Base-by-base conservation (phyloP, 768 basidiomycete species). In the Clavulina sp. region DNA sequence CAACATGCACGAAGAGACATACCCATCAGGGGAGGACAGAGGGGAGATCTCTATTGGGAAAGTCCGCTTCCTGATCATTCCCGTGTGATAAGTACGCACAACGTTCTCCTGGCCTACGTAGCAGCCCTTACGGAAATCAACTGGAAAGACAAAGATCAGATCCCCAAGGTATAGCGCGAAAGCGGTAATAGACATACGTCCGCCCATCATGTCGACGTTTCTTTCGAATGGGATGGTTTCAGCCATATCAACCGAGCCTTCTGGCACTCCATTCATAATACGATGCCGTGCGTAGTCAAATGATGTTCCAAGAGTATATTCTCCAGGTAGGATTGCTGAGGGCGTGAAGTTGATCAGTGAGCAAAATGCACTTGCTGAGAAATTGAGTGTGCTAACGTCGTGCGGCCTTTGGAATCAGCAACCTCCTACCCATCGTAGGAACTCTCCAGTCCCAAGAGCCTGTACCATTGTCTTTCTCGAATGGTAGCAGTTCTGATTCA, bases 61-160 rank as follows among this genome's bases (percentile, higher is more conserved):
- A 30, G 92, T 84, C 9, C 95, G 78, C 64, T 96, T 97, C 55
- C 95, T 73, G 40, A 95, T 69, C 26, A 82, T 72, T 7, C 95
- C 95, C 4, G 84, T 96, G 63, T 96, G 89, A 64, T 93, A 93
- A 33, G 93, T 96, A 49, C 95, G 77, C 4, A 95, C 92, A 0
- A 92, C 96, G 36, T 97, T 71, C 60, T 97, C 95, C 70, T 99
- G 95, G 5, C 95, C 95, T 4, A 97, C 81, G 61, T 96, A 97
- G 62, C 95, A 99, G 2, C 95, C 95, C 68, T 99, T 99, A 52
- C 86, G 72, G 64, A 95, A 96, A 65, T 96, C 89, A 62, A 97
- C 92, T 82, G 48, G 21, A 38, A 29, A 13, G 24, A 29, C 9
- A 30, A n/a, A 16, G n/a, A 46, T 31, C 40, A 41, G 31, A 41